Evolutionary conservation across 208 protist genomes (phyloP), one percentile per base, ranked within the genome.

Genomic region (Herpetomonas samuelpessoai): DNA sequence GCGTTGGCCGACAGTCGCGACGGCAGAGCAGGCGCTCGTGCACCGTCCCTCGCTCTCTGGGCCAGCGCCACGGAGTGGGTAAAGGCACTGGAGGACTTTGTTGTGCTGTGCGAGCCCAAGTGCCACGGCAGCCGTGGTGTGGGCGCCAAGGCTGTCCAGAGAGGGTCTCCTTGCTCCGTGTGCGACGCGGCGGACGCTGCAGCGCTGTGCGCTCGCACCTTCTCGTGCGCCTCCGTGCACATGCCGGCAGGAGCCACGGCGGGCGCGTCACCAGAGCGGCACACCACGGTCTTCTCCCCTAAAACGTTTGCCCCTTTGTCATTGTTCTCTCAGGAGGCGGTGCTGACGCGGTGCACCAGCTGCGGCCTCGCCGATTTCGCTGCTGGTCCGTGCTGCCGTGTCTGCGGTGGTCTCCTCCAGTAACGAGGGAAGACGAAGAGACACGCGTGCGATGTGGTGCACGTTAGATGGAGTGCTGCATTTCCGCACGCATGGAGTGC

Each of bases 271-370:
- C 2, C 18, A 25, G 74, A 72, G 22, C 29, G 49, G 22, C 88
- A 95, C 65, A 79, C 81, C 0, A 91, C 81, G 12, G 47, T 88
- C 21, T 95, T 95, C 57, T 92, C 85, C n/a, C 71, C 74, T 1
- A 79, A 41, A 18, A 90, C 81, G 21, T 89, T 95, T 53, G 68
- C 61, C n/a, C 74, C 83, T 1, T 57, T 95, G 31, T 83, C 72
- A 18, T 63, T 92, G 55, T 80, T 84, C 25, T 74, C 83, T 12
- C 41, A 76, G 35, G 58, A 82, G 6, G 68, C 71, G 41, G 80
- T 90, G 19, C 28, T 92, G 48, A 82, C 79, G 41, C 74, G 73
- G 3, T 95, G 88, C 35, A 31, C 66, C 22, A 30, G 56, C 21
- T 95, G 88, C 59, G 73, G 74, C 10, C 41, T 90, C 48, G 75